These are phyloP conservation scores for Polytrichum formosum DNA, from an alignment of 225 moss, liverwort and hornwort species.

Conservation along the genomic window DNA sequence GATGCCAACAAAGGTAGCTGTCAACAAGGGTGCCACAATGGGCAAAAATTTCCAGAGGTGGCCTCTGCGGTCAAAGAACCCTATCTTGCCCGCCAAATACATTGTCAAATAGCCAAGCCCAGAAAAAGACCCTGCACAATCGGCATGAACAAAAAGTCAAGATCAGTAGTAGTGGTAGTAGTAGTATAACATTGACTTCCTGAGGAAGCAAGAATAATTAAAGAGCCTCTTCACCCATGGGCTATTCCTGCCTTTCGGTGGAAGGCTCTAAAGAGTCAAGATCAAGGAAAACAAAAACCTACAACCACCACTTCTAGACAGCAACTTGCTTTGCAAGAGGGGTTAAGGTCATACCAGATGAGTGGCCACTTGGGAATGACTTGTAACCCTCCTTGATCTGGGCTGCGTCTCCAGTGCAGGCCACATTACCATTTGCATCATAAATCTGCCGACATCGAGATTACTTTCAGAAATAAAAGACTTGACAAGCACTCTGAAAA, in stretches of 20 bases:
- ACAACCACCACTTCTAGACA: not conserved
- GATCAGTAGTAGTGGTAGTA: not conserved
- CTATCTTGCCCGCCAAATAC: slow-evolving; percentile 70
- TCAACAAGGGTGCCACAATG: slow-evolving; percentile 28
- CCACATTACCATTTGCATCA: slow-evolving; percentile 18
- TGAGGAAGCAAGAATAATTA: no score
- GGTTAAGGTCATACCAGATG: slow-evolving; percentile 32
- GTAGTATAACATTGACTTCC: not conserved
- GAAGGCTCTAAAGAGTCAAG: not conserved
- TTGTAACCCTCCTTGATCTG: slow-evolving; percentile 54
- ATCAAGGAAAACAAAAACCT: not conserved
- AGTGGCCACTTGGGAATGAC: slow-evolving; percentile 64
- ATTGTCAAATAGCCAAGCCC: slow-evolving; percentile 84
- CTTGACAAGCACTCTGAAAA: not conserved
- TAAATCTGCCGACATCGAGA: slow-evolving; percentile 25
- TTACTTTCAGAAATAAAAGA: not conserved
- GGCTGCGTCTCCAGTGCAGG: slow-evolving; percentile 31
- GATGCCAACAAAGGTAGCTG: slow-evolving; percentile 39
- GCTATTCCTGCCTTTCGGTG: no score
- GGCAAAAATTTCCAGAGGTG: slow-evolving; percentile 51
- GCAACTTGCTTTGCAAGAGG: not conserved
- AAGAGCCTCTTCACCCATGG: no score
- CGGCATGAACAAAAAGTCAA: not conserved
- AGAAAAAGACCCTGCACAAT: slow-evolving; percentile 70
- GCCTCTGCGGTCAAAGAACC: slow-evolving; percentile 65